phyloP scores from a whole-genome alignment of 805 yeast species.

The Kluyveromyces nonfermentans region DNA sequence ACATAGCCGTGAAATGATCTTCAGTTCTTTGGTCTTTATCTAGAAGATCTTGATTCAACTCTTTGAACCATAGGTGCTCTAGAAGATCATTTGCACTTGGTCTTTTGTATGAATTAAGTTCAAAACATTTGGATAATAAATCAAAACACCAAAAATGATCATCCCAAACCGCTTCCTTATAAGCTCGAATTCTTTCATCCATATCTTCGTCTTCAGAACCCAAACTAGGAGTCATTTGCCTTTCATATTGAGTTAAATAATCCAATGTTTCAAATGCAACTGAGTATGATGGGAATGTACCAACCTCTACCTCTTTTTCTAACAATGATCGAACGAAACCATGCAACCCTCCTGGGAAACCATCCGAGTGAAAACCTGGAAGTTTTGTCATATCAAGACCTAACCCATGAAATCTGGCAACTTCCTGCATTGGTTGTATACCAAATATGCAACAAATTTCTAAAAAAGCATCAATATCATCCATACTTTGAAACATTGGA shows the following conservation, averaged over 20 bases:
- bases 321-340: conserved; percentile 24
- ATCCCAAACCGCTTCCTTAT: conserved; percentile 28
- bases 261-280: conserved; percentile 58
- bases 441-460: conserved; percentile 84
- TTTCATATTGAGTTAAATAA: conserved; percentile 33
- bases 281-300: conserved; percentile 59
- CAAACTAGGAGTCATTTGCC: conserved; percentile 21
- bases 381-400: conserved; percentile 65
- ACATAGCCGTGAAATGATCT: not conserved
- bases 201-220: conserved; percentile 8
- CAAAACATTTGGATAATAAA: conserved; percentile 47
- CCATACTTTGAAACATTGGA: conserved; percentile 90
- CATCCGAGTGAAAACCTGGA: conserved; percentile 32
- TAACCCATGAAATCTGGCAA: conserved; percentile 81
- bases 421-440: conserved; percentile 52
- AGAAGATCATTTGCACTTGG: conserved; percentile 49
- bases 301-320: conserved; percentile 34
- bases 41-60: conserved; percentile 21
- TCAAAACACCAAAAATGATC: conserved; percentile 39
- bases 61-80: conserved; percentile 50
- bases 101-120: conserved; percentile 48
- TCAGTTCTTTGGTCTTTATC: conserved; percentile 3
- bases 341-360: conserved; percentile 28
- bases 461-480: conserved; percentile 83
- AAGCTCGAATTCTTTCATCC: conserved; percentile 19